These are phyloP conservation scores for Annulohypoxylon maeteangense DNA, from an alignment of 495 filamentous ascomycete species.

Conservation along the genomic window DNA sequence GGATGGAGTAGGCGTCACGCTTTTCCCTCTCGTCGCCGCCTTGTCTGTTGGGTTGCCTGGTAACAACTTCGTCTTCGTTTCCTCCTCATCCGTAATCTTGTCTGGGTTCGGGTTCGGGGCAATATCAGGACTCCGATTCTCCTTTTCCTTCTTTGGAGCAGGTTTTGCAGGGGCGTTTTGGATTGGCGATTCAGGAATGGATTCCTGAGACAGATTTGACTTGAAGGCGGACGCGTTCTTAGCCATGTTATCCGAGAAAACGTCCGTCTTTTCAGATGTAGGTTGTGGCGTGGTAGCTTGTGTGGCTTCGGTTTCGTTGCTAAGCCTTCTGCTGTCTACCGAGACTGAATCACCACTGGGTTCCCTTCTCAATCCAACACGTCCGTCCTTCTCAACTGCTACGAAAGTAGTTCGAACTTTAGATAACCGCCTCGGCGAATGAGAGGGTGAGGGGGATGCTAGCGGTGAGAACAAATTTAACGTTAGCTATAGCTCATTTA, in stretches of 20 bases:
- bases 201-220: constrained; percentile 47
- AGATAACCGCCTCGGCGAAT: constrained; percentile 70
- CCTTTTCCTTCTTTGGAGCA: constrained; percentile 27
- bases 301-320: constrained; percentile 50
- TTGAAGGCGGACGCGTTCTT: constrained; percentile 44
- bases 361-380: constrained; percentile 57
- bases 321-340: constrained; percentile 50
- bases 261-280: constrained; percentile 46
- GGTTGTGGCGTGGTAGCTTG: constrained; percentile 48
- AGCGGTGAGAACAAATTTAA: constrained; percentile 27
- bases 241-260: constrained; percentile 45
- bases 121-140: constrained; percentile 32
- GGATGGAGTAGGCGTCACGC: constrained; percentile 24
- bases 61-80: constrained; percentile 39
- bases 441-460: constrained; percentile 46
- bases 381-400: constrained; percentile 73
- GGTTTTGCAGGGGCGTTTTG: constrained; percentile 23
- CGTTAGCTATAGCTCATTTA: constrained; percentile 38
- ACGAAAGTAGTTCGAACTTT: constrained; percentile 89
- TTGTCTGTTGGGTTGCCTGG: constrained; percentile 44
- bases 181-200: constrained; percentile 51
- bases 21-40: constrained; percentile 33
- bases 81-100: constrained; percentile 47
- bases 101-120: constrained; percentile 48
- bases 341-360: constrained; percentile 55